Conservation (phyloP, 495 filamentous ascomycete species). For the Cladorrhinum samala region DNA sequence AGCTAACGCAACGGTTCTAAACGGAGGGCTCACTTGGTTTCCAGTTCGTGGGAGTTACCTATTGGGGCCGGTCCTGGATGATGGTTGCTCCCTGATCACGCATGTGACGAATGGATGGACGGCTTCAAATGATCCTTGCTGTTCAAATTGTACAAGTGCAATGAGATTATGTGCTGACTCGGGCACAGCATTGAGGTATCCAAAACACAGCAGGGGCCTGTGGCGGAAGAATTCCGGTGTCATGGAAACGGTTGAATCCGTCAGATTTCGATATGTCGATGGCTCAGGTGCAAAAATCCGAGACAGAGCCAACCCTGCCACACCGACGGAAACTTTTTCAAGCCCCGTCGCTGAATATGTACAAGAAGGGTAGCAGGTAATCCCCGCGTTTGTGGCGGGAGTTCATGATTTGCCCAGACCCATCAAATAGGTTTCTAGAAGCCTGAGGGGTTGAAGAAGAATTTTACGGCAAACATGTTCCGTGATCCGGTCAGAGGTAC, state of each 20-base stretch:
- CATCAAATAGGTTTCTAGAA: not conserved
- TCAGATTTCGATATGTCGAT: not conserved
- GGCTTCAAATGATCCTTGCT: too few species aligned
- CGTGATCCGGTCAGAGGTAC: conserved; percentile 45
- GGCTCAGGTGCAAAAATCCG: not conserved
- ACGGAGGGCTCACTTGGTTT: not conserved
- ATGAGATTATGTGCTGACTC: too few species aligned
- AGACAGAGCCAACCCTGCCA: not conserved
- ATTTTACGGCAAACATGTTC: not conserved
- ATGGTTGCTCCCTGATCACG: too few species aligned
- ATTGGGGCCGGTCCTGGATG: too few species aligned
- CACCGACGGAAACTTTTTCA: not conserved
- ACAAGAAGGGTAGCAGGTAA: conserved; percentile 8
- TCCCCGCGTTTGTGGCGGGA: not conserved
- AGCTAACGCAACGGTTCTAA: not conserved
- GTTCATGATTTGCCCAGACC: not conserved
- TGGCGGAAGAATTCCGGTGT: too few species aligned
- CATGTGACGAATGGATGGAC: too few species aligned
- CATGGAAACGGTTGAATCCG: not conserved
- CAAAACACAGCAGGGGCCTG: too few species aligned
- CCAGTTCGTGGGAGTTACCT: too few species aligned
- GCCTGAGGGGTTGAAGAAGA: not conserved
- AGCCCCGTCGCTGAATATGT: conserved; percentile 8
- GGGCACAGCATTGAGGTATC: too few species aligned
- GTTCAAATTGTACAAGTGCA: too few species aligned